phyloP scores from a whole-genome alignment of 768 basidiomycete species.

The Omphalotus guepiniiformis region DNA sequence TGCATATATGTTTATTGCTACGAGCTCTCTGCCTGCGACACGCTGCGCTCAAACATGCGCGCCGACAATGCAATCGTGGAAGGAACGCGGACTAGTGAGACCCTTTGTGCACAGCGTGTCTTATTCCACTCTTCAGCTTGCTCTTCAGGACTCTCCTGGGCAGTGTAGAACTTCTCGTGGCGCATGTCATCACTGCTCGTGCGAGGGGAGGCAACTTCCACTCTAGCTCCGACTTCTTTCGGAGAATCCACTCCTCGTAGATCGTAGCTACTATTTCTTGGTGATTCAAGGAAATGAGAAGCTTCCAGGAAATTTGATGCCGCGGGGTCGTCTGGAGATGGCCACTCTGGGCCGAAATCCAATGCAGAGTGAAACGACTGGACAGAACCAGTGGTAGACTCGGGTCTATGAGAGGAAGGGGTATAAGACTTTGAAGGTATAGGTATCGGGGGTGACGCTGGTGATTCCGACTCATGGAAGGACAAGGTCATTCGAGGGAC shows the following conservation, averaged over 20 bases:
- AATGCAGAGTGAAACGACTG: constrained; percentile 70
- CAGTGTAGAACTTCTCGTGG: constrained; percentile 45
- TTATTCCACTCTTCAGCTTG: constrained; percentile 88
- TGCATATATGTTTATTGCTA: too few species aligned
- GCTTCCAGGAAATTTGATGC: constrained; percentile 29
- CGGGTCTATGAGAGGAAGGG: constrained; percentile 32
- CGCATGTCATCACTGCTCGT: constrained; percentile 17
- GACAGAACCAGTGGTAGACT: constrained; percentile 32
- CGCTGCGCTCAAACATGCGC: constrained; percentile 15
- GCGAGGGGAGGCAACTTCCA: constrained; percentile 9
- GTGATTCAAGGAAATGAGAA: constrained; percentile 30
- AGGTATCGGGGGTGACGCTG: constrained; percentile 10
- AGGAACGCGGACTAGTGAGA: constrained; percentile 75
- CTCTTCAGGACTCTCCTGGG: constrained; percentile 49
- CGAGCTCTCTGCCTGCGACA: too few species aligned
- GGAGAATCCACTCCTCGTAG: constrained; percentile 22
- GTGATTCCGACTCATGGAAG: constrained; percentile 22
- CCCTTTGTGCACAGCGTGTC: constrained; percentile 80
- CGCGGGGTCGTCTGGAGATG: constrained; percentile 35
- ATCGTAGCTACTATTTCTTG: constrained; percentile 29
- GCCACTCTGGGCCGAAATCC: constrained; percentile 51
- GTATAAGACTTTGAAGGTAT: constrained; percentile 17
- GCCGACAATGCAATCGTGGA: constrained; percentile 41
- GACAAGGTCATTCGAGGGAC: constrained; percentile 36
- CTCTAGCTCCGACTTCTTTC: constrained; percentile 1